phyloP scores from a whole-genome alignment of 2,329 filamentous ascomycete species.

The Gaeumannomyces tritici region DNA sequence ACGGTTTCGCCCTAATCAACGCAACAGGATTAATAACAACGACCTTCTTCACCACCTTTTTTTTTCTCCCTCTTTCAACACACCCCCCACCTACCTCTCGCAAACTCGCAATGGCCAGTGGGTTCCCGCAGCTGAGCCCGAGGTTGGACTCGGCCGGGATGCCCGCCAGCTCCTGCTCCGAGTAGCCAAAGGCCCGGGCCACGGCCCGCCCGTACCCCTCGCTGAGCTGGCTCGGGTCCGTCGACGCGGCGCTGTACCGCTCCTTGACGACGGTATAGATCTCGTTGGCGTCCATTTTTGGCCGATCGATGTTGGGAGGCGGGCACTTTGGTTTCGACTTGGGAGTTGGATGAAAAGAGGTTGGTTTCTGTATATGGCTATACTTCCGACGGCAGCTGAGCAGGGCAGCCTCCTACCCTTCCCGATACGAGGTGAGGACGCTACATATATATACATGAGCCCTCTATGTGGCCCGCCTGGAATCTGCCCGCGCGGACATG shows the following conservation, averaged over 20 bases:
- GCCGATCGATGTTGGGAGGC: not conserved
- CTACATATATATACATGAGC: not conserved
- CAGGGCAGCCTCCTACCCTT: too few species aligned
- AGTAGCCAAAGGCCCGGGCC: conserved; percentile 44
- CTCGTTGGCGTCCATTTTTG: conserved; percentile 16
- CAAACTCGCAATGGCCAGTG: conserved; percentile 35
- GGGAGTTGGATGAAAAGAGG: too few species aligned
- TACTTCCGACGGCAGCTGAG: too few species aligned
- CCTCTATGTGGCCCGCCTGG: too few species aligned
- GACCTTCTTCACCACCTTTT: too few species aligned
- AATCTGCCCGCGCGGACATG: too few species aligned
- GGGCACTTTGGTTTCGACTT: too few species aligned
- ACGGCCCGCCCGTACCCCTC: conserved; percentile 26
- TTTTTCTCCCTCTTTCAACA: not conserved
- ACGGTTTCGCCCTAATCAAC: conserved; percentile 40
- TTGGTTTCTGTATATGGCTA: too few species aligned
- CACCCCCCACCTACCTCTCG: conserved; percentile 28
- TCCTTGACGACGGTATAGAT: conserved; percentile 24
- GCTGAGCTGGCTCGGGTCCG: conserved; percentile 14
- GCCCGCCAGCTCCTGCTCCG: conserved; percentile 32
- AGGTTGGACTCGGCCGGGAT: conserved; percentile 39
- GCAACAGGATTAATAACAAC: too few species aligned
- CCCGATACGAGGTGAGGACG: too few species aligned
- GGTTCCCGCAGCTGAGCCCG: conserved; percentile 45
- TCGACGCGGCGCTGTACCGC: conserved; percentile 22